A percentile compares a stretch with the other conserved stretches of the same genome.
Conservation (phyloP, 306 rosid genomes). For the Echinosophora koreensis region DNA sequence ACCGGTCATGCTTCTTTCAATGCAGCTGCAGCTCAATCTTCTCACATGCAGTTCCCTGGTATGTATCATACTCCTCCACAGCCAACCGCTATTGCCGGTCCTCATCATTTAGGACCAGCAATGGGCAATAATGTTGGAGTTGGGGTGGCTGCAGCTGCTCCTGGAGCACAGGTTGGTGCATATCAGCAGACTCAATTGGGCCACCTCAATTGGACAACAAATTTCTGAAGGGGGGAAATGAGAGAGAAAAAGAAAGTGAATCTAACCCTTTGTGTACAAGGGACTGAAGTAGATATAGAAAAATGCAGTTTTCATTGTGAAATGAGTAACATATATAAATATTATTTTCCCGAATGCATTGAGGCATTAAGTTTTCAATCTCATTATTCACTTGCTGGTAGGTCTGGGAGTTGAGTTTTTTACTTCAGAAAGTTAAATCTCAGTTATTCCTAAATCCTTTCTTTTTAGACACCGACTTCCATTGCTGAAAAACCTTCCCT, state of each 20-base stretch:
- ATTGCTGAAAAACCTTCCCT: slow-evolving; percentile 2
- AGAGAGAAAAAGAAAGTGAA: slow-evolving; percentile 30
- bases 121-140: slow-evolving; percentile 86
- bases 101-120: slow-evolving; percentile 88
- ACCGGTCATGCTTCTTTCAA: slow-evolving; percentile 79
- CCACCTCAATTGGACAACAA: slow-evolving; percentile 91
- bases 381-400: slow-evolving; percentile 28
- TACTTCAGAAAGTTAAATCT: slow-evolving; percentile 27
- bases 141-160: slow-evolving; percentile 87
- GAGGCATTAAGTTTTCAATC: slow-evolving; percentile 48
- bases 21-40: slow-evolving; percentile 90
- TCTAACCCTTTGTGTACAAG: slow-evolving; percentile 70
- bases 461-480: neutral
- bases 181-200: slow-evolving; percentile 93
- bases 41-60: slow-evolving; percentile 99
- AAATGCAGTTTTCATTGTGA: slow-evolving; percentile 62
- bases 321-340: slow-evolving; percentile 51
- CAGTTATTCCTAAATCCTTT: slow-evolving; percentile 32
- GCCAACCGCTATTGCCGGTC: slow-evolving; percentile 71
- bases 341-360: slow-evolving; percentile 54
- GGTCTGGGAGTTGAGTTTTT: slow-evolving; percentile 37
- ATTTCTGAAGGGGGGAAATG: slow-evolving; percentile 68
- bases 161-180: slow-evolving; percentile 94
- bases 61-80: slow-evolving; percentile 88
- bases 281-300: slow-evolving; percentile 74